These are phyloP conservation scores for Yamadazyma sp. DNA, from an alignment of 805 yeast species.

Conservation along the genomic window DNA sequence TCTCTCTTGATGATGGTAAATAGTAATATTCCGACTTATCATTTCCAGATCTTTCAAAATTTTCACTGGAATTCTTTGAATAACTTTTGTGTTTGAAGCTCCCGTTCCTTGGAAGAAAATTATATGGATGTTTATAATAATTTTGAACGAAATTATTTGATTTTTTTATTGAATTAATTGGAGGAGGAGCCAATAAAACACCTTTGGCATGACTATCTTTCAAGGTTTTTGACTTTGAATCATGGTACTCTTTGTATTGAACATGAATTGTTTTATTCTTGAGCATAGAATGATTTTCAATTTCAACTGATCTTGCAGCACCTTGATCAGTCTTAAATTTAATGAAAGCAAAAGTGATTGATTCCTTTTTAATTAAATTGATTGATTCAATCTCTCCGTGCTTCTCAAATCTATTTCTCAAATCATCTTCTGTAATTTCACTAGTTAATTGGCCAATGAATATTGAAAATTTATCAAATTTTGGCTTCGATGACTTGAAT, in stretches of 20 bases:
- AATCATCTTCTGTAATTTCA: slow-evolving; percentile 50
- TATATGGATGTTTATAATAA: too few species aligned
- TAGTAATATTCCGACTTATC: neutral
- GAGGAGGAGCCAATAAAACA: slow-evolving; percentile 74
- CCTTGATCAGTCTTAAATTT: slow-evolving; percentile 61
- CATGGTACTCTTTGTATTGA: slow-evolving; percentile 64
- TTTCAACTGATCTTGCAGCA: slow-evolving; percentile 84
- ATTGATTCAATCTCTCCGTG: slow-evolving; percentile 67
- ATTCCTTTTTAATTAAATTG: slow-evolving; percentile 49
- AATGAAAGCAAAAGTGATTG: slow-evolving; percentile 69
- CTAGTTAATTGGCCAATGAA: slow-evolving; percentile 73
- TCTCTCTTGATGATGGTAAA: neutral
- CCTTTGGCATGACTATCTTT: slow-evolving; percentile 11
- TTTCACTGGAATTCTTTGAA: neutral
- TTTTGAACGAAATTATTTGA: too few species aligned
- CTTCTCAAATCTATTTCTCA: slow-evolving; percentile 55
- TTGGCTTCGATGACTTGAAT: too few species aligned
- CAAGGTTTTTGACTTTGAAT: neutral
- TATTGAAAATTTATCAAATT: slow-evolving; percentile 65
- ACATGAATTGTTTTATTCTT: slow-evolving; percentile 77
- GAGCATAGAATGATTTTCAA: slow-evolving; percentile 78
- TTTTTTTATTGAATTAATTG: slow-evolving; percentile 49
- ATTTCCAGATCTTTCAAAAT: neutral
- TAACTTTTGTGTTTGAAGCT: neutral
- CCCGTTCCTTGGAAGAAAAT: slow-evolving; percentile 1